These are phyloP conservation scores for Lactarius sanguifluus DNA, from an alignment of 768 basidiomycete genomes.

Conservation along the genomic window DNA sequence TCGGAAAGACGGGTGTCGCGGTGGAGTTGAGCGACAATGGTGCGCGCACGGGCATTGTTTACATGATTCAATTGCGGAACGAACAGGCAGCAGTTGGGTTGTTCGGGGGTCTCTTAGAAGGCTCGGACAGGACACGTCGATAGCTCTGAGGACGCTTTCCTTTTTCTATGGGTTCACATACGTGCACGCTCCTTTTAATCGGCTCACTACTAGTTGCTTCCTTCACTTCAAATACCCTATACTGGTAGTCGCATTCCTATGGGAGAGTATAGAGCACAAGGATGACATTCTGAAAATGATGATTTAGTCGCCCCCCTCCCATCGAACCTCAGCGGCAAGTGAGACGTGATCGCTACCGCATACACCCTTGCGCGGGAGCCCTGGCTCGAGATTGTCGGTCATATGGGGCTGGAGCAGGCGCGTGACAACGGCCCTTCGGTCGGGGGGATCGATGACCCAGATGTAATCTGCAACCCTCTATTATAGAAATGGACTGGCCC, in stretches of 20 bases:
- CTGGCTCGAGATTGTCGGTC: conserved; percentile 58
- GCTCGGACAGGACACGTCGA: conserved; percentile 66
- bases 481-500: not conserved
- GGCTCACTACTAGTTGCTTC: conserved; percentile 15
- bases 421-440: conserved; percentile 39
- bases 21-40: conserved; percentile 93
- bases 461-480: conserved; percentile 71
- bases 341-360: conserved; percentile 89
- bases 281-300: conserved; percentile 3
- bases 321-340: conserved; percentile 62
- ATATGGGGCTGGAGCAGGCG: conserved; percentile 63
- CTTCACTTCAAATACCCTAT: conserved; percentile 20
- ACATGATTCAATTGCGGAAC: conserved; percentile 95
- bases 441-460: conserved; percentile 60
- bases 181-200: not conserved
- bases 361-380: conserved; percentile 76
- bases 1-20: conserved; percentile 98
- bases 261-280: conserved; percentile 5
- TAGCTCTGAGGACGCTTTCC: conserved; percentile 11
- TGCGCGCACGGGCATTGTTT: conserved; percentile 87
- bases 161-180: not conserved
- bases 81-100: conserved; percentile 82
- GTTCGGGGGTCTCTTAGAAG: conserved; percentile 83
- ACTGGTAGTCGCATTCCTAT: conserved; percentile 21
- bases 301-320: conserved; percentile 20